These are phyloP conservation scores for Didymella lethalis DNA, from an alignment of 2,329 filamentous ascomycete genomes.

Conservation along the genomic window DNA sequence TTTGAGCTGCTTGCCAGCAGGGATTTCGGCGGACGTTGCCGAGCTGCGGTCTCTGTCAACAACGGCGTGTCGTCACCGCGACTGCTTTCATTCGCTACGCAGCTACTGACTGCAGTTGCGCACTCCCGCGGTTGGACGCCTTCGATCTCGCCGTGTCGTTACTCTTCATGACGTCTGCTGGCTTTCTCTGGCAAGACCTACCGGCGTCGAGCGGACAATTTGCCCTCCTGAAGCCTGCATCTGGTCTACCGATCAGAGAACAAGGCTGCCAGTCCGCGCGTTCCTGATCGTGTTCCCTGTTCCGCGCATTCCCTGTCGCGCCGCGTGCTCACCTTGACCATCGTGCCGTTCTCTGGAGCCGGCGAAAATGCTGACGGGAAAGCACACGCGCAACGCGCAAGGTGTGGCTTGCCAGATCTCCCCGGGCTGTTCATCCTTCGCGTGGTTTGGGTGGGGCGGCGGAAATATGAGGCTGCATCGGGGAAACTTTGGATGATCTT, in stretches of 20 bases:
- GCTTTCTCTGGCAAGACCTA: not conserved
- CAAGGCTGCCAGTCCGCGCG: conserved; percentile 3
- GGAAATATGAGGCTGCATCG: conserved; percentile 5
- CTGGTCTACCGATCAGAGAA: conserved; percentile 15
- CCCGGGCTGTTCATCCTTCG: conserved; percentile 14
- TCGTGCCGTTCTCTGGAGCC: conserved; percentile 1
- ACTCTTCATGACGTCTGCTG: not conserved
- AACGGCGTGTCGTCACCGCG: conserved; percentile 4
- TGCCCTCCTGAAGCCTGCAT: conserved; percentile 1
- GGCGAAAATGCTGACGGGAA: not conserved
- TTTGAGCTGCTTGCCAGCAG: conserved; percentile 6
- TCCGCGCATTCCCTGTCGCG: not conserved
- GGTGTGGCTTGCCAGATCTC: conserved; percentile 13
- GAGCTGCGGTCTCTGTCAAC: conserved; percentile 11
- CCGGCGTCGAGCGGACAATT: not conserved
- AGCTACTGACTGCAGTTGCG: not conserved
- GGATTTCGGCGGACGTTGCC: conserved; percentile 15
- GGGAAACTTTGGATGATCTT: not conserved
- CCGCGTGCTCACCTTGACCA: not conserved
- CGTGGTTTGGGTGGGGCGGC: conserved; percentile 8
- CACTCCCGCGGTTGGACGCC: not conserved
- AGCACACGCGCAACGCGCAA: not conserved
- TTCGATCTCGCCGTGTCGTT: not conserved
- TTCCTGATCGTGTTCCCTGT: conserved; percentile 1
- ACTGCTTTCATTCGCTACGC: not conserved